Evolutionary conservation across 805 yeast genomes (phyloP), one percentile per base, ranked within the genome.

Genomic region (Ogataea nitratoaversa): DNA sequence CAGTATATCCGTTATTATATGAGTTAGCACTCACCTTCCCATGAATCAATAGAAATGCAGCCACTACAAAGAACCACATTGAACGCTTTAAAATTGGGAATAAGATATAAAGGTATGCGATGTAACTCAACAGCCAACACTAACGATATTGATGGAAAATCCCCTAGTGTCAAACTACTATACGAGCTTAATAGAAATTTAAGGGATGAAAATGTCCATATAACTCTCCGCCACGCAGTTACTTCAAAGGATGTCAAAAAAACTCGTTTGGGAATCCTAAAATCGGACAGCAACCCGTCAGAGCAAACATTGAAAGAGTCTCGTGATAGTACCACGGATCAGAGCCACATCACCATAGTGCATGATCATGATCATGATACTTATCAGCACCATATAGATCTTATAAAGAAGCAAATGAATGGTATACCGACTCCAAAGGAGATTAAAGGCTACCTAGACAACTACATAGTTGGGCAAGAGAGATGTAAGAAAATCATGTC

Each of bases 391-490:
- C 48, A 42, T 6, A 42, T 51, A 3, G 46, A 47, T 9, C 22
- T 25, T 8, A 33, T 49, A 9, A 33, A 38, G 17, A 31, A 37
- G 29, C 44, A 44, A 32, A 36, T 48, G 33, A 24, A 30, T 3
- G 53, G 57, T 2, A 54, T 72, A 3, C 79, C 79, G 2, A 63
- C 77, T 1, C 82, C 82, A 1, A 66, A 63, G 36, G 58, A 57
- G 30, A 52, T 78, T 40, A 72, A 74, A 49, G 50, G 52, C 3
- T 67, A 62, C 46, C 56, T 78, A 13, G 82, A 78, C 49, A 65
- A 65, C 34, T 77, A 70, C 47, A 74, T 78, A 14, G 63, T 78
- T 19, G 83, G 82, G 0, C 84, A 78, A 55, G 74, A 73, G 1
- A 65, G 60, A 4, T 74, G 79, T 19, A 78, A 78, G 53, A 72